Evolutionary conservation across 202 grass and related monocot genomes (phyloP).

Genomic region (Eragrostis tef): DNA sequence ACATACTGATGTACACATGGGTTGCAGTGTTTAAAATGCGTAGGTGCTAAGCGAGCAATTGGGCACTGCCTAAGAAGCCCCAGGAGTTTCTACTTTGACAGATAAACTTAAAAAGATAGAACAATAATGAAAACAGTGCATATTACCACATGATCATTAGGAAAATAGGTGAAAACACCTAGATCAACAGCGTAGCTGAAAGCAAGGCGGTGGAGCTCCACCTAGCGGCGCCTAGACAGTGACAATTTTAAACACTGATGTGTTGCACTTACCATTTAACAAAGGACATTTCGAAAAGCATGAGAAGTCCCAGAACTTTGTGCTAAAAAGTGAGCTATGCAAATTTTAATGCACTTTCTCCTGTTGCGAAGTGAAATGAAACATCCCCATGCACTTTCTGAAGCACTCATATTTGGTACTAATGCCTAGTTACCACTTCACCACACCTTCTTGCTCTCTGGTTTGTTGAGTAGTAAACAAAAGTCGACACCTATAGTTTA

Average conservation of each 20-base stretch:
- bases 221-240: too few species aligned
- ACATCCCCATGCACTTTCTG: not conserved
- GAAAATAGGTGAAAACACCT: too few species aligned
- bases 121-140: too few species aligned
- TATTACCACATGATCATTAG: too few species aligned
- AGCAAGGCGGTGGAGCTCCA: too few species aligned
- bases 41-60: too few species aligned
- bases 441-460: not conserved
- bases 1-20: not conserved
- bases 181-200: too few species aligned
- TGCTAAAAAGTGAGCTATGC: not conserved
- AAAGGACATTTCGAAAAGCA: conserved; percentile 4
- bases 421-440: conserved; percentile 4
- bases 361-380: conserved; percentile 34
- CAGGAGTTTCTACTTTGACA: too few species aligned
- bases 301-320: not conserved
- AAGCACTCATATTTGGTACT: conserved; percentile 15
- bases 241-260: too few species aligned
- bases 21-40: not conserved
- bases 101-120: too few species aligned
- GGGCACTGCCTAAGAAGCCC: too few species aligned
- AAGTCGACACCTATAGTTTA: conserved; percentile 19
- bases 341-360: not conserved
- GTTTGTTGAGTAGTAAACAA: not conserved
- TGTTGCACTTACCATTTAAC: not conserved